Evolutionary conservation across 148 eudicot species (phyloP).

Genomic region (Fagopyrum esculentum): DNA sequence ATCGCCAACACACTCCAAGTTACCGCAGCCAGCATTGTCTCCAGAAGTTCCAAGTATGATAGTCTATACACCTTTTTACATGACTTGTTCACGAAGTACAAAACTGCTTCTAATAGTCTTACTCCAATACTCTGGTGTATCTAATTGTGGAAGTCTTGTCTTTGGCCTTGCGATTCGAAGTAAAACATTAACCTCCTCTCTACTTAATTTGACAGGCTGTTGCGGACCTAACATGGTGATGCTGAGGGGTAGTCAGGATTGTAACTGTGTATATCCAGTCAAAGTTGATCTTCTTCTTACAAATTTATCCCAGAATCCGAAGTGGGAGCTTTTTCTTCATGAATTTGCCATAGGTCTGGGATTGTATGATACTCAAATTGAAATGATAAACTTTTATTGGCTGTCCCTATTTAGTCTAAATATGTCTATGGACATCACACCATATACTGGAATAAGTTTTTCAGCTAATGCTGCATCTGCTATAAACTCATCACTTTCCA

Average conservation of each 20-base stretch:
- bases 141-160: neutral
- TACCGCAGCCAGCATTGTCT: constrained; percentile 80
- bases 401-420: constrained; percentile 59
- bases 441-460: constrained; percentile 69
- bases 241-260: constrained; percentile 61
- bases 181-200: neutral
- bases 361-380: constrained; percentile 64
- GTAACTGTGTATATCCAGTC: constrained; percentile 91
- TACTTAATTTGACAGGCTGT: constrained; percentile 51
- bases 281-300: constrained; percentile 79
- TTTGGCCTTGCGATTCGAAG: neutral
- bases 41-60: constrained; percentile 59
- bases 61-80: neutral
- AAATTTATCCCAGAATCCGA: constrained; percentile 66
- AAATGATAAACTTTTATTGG: constrained; percentile 74
- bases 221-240: constrained; percentile 82
- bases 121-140: constrained; percentile 1
- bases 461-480: constrained; percentile 49
- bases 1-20: constrained; percentile 42
- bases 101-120: neutral
- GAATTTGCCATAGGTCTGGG: constrained; percentile 70
- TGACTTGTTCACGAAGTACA: neutral
- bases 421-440: constrained; percentile 92
- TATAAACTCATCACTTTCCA: constrained; percentile 59
- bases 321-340: constrained; percentile 64